These are phyloP conservation scores for Daedaleopsis nitida DNA, from an alignment of 768 basidiomycete species.

Conservation along the genomic window DNA sequence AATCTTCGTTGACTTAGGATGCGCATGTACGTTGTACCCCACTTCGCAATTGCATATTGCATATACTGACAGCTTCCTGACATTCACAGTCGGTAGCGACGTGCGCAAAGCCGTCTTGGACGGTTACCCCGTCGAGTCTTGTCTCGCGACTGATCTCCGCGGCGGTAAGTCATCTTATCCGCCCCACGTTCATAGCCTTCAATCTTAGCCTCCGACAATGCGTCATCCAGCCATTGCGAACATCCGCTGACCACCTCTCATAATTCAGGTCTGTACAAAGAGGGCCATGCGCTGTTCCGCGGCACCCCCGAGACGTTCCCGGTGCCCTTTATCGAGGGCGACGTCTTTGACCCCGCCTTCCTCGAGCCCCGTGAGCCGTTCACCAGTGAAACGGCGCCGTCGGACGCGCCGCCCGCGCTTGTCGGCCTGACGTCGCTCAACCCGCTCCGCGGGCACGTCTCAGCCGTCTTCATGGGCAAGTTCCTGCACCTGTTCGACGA, in stretches of 20 bases:
- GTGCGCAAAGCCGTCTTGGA: conserved; percentile 41
- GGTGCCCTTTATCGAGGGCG: conserved; percentile 53
- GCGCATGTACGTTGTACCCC: conserved; percentile 35
- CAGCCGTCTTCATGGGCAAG: conserved; percentile 48
- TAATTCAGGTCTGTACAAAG: conserved; percentile 56
- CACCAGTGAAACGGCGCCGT: conserved; percentile 17
- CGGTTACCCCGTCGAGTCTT: conserved; percentile 41
- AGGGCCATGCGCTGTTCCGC: conserved; percentile 47
- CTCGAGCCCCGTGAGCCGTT: conserved; percentile 32
- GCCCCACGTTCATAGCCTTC: background rate
- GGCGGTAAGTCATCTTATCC: conserved; percentile 28
- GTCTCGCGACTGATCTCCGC: conserved; percentile 37
- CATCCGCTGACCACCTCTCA: too few relatives aligned
- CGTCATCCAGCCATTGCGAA: background rate
- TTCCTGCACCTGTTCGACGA: conserved; percentile 50
- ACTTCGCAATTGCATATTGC: background rate
- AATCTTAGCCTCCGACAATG: background rate
- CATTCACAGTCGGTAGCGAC: conserved; percentile 39
- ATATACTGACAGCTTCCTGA: conserved; percentile 1
- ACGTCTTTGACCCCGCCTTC: conserved; percentile 48
- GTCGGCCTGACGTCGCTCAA: conserved; percentile 41
- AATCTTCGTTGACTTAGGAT: conserved; percentile 44
- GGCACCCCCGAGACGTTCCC: conserved; percentile 53
- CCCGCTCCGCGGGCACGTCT: conserved; percentile 45
- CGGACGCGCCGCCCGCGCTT: conserved; percentile 29